A percentile compares a stretch with the other conserved stretches of the same genome.
phyloP scores from a whole-genome alignment of 805 yeast genomes.

The Yarrowia divulgata region DNA sequence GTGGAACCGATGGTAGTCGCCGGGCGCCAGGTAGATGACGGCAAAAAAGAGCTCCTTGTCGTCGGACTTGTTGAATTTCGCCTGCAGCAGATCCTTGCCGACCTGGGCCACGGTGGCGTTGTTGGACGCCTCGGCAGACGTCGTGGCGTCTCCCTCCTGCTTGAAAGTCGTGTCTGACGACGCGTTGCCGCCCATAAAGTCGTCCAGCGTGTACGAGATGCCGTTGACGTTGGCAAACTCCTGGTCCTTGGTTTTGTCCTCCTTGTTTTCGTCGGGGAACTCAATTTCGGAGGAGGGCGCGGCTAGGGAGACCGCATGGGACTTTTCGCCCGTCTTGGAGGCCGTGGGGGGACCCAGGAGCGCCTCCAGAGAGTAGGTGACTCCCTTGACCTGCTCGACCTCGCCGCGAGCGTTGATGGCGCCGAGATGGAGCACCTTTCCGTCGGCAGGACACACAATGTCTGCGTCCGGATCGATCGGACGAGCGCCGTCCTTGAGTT shows the following conservation, averaged over 20 bases:
- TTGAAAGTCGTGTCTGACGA: conserved; percentile 58
- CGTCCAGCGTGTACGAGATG: conserved; percentile 72
- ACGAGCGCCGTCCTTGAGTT: conserved; percentile 76
- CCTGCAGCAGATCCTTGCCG: conserved; percentile 43
- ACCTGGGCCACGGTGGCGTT: conserved; percentile 46
- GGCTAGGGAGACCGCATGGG: conserved; percentile 11
- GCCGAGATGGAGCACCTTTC: conserved; percentile 86
- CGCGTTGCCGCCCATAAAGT: conserved; percentile 65
- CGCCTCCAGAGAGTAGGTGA: conserved; percentile 89
- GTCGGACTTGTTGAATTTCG: conserved; percentile 47
- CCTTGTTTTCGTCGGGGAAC: conserved; percentile 50
- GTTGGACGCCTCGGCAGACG: conserved; percentile 42
- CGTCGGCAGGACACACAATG: conserved; percentile 92
- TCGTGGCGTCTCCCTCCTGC: conserved; percentile 73
- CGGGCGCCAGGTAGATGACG: conserved; percentile 95
- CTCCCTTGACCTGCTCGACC: conserved; percentile 96
- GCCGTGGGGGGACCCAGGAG: conserved; percentile 64
- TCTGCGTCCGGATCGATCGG: conserved; percentile 71
- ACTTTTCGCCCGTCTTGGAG: conserved; percentile 8
- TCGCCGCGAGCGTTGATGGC: conserved; percentile 70
- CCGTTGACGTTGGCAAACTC: conserved; percentile 83
- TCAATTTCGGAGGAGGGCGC: conserved; percentile 43
- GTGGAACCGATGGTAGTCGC: conserved; percentile 97
- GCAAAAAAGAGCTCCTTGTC: conserved; percentile 78
- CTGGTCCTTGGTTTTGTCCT: conserved; percentile 62